Evolutionary conservation across 2,329 filamentous ascomycete species (phyloP), one percentile per base, ranked within the genome.

Genomic region (Claviceps sp.): DNA sequence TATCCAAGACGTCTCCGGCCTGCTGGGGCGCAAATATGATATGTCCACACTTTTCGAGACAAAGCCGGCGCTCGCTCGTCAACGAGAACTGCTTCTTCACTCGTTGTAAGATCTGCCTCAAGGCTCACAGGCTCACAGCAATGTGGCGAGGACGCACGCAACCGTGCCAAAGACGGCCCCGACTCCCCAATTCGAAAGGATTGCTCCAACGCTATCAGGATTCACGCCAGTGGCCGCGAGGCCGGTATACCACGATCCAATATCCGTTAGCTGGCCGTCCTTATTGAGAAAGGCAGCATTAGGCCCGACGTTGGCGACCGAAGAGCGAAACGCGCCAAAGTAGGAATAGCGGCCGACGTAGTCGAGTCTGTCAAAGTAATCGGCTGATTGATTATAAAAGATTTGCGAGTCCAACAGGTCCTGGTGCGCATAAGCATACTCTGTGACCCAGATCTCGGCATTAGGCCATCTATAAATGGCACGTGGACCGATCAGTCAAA

Each of bases 231-330:
- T 77, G 1, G 69, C 70, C 13, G 58, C 58, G 7, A 70, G 66
- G 1, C 87, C 80, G n/a, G 93, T 65, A 64, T 91, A 93, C 82
- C 83, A 85, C 2, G 77, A 75, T 0, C 87, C 87, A 56, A 91
- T 85, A 57, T 88, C 80, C 1, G 86, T 90, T 55, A 93, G 68
- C 54, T 79, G 61, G 43, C 87, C 87, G 16, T 78, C 72, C 43
- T 78, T 70, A 60, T 80, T 83, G 46, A 91, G 71, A 72, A 93
- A 84, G 1, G 81, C 78, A 1, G 76, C 80, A 54, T 89, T 87
- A 3, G 81, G 74, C 0, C 87, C 87, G 6, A 90, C 82, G 57
- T 89, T 91, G 55, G 82, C 85, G 16, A 78, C 78, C 48, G 75
- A 69, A 3, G 78, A 80, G 50, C 85, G 77, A 62, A 91, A 91